Evolutionary conservation across 352 stramenopile genomes (phyloP).

Genomic region (Pythium monospermum): DNA sequence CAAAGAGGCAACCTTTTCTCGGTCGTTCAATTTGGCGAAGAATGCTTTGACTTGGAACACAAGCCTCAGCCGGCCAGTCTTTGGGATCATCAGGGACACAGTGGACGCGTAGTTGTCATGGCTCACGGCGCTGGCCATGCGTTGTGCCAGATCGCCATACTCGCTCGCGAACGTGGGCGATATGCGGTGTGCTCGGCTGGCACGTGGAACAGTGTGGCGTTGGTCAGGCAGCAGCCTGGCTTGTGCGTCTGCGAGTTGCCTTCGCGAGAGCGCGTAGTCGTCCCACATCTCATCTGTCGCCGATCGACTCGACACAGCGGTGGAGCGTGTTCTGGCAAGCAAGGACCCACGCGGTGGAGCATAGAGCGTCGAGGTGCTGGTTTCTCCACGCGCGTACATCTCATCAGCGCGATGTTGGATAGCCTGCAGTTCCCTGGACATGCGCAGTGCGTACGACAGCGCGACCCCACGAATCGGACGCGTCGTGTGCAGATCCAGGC

Average conservation of each 20-base stretch:
- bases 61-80: slow-evolving; percentile 65
- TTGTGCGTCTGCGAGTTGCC: slow-evolving; percentile 27
- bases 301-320: slow-evolving; percentile 6
- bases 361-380: slow-evolving; percentile 40
- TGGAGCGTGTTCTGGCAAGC: slow-evolving; percentile 30
- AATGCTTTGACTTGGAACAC: slow-evolving; percentile 73
- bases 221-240: too few species aligned
- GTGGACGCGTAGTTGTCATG: slow-evolving; percentile 78
- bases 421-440: slow-evolving; percentile 72
- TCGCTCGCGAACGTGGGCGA: slow-evolving; percentile 42
- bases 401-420: slow-evolving; percentile 61
- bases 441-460: slow-evolving; percentile 61
- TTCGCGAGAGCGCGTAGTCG: slow-evolving; percentile 46
- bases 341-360: slow-evolving; percentile 13
- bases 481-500: slow-evolving; percentile 3
- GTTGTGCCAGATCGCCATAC: slow-evolving; percentile 55
- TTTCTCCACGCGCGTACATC: slow-evolving; percentile 69
- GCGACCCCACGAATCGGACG: slow-evolving; percentile 58
- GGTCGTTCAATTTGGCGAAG: slow-evolving; percentile 49
- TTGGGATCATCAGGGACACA: slow-evolving; percentile 65
- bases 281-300: slow-evolving; percentile 54
- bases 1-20: slow-evolving; percentile 46
- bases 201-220: too few species aligned
- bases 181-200: slow-evolving; percentile 14
- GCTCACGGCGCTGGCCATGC: slow-evolving; percentile 62